phyloP scores from a whole-genome alignment of 306 rosid species.

The Citrullus amarus region DNA sequence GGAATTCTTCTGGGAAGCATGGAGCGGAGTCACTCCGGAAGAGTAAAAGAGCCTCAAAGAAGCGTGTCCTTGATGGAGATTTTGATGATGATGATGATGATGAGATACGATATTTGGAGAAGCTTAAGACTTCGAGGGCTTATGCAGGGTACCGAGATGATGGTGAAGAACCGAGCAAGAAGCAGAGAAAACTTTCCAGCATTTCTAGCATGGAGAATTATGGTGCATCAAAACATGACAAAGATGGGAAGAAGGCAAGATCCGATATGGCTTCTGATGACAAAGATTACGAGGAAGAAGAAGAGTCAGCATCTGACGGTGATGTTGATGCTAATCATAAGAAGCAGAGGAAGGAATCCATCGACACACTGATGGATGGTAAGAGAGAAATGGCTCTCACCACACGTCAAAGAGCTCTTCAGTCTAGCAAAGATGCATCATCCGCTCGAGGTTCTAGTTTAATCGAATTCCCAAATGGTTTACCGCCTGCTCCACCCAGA shows the following conservation, averaged over 20 bases:
- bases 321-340: slow-evolving; percentile 58
- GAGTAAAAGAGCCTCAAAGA: slow-evolving; percentile 73
- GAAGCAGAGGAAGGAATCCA: slow-evolving; percentile 73
- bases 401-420: slow-evolving; percentile 83
- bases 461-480: slow-evolving; percentile 91
- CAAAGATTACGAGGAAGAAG: slow-evolving; percentile 50
- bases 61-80: slow-evolving; percentile 60
- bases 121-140: slow-evolving; percentile 66
- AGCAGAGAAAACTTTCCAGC: slow-evolving; percentile 65
- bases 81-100: slow-evolving; percentile 62
- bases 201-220: slow-evolving; percentile 54
- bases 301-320: slow-evolving; percentile 61
- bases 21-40: slow-evolving; percentile 66
- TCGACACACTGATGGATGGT: slow-evolving; percentile 53
- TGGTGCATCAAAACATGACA: slow-evolving; percentile 24
- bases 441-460: slow-evolving; percentile 46
- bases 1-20: slow-evolving; percentile 34
- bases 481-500: slow-evolving; percentile 90
- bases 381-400: slow-evolving; percentile 73
- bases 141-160: slow-evolving; percentile 45
- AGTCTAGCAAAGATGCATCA: slow-evolving; percentile 75
- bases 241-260: slow-evolving; percentile 34
- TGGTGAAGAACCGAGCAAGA: slow-evolving; percentile 67
- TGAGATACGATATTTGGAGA: slow-evolving; percentile 86
- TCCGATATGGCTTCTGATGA: slow-evolving; percentile 24